Evolutionary conservation across 345 rosid genomes (phyloP), one percentile per base, ranked within the genome.

Genomic region (Brassica carinata): DNA sequence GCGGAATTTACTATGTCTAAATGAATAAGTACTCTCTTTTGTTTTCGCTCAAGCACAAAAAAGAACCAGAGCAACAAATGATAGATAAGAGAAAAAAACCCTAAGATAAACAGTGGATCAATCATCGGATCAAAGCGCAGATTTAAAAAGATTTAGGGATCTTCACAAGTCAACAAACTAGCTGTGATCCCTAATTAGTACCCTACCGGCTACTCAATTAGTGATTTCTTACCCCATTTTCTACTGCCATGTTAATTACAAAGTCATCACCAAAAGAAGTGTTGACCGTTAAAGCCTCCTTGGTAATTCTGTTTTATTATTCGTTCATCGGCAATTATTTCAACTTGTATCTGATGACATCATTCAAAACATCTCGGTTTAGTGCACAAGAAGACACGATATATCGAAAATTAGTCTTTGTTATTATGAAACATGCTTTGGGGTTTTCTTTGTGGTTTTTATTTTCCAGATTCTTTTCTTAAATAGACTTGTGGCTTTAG

Each of bases 131-230:
- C 68, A 7, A 31, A 30, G 11, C 7, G 5, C 18, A 5, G 18
- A 63, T 29, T 19, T 30, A 30, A 64, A 61, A 64, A 64, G 40
- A 64, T 64, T 31, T 31, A 31, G 23, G 43, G 43, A 64, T 64
- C 43, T 66, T 8, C 70, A 17, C 70, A 67, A 67, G 70, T 67
- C 70, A 67, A 18, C 70, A 36, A 67, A 67, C 70, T 67, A 67
- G 51, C 51, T 66, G 29, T 67, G 30, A 18, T 17, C 70, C 70
- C 51, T 8, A 34, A 34, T 51, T 51, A 55, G 3, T 9, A 66
- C 29, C 14, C 30, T 66, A 66, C 8, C 3, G 51, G 29, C 40
- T 64, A 64, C 10, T 64, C 43, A 7, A 7, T 31, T 66, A 34
- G 70, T 36, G 63, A 51, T 51, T 70, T 27, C 5, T 26, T 18